A percentile compares a stretch with the other conserved stretches of the same genome.
Evolutionary conservation across 1,284 basidiomycete genomes (phyloP).

Genomic region (Ceratobasidium sp.): DNA sequence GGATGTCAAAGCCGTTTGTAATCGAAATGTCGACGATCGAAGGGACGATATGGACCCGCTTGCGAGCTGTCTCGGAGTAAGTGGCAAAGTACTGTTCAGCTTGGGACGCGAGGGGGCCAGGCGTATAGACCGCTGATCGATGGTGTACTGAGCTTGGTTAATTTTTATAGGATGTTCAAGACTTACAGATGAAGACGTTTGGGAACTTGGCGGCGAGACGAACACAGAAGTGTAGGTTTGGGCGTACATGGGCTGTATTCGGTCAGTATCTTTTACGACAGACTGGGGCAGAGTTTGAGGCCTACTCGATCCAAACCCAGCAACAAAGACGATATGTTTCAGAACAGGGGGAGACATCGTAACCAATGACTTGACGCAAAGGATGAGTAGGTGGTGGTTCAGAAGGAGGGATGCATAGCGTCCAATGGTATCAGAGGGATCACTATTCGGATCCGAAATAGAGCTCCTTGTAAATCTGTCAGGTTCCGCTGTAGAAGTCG

Average conservation of each 20-base stretch:
- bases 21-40: background rate
- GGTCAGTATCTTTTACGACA: background rate
- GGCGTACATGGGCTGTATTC: background rate
- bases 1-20: background rate
- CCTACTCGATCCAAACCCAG: conserved; percentile 12
- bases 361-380: background rate
- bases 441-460: too few relatives aligned
- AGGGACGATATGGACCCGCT: background rate
- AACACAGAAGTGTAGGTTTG: conserved; percentile 7
- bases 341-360: background rate
- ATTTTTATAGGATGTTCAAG: background rate
- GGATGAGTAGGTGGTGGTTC: too few relatives aligned
- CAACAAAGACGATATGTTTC: conserved; percentile 30
- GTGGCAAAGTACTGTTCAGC: background rate
- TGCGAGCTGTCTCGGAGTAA: background rate
- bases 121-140: conserved; percentile 1
- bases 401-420: too few relatives aligned
- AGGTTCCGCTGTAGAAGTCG: too few relatives aligned
- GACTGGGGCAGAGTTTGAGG: background rate
- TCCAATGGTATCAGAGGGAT: too few relatives aligned
- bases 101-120: background rate
- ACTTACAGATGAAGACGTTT: conserved; percentile 15
- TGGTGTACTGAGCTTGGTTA: background rate
- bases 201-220: conserved; percentile 23
- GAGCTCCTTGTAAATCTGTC: too few relatives aligned